These are phyloP conservation scores for Asclepias syriaca DNA, from an alignment of 257 asterid genomes.

Conservation along the genomic window DNA sequence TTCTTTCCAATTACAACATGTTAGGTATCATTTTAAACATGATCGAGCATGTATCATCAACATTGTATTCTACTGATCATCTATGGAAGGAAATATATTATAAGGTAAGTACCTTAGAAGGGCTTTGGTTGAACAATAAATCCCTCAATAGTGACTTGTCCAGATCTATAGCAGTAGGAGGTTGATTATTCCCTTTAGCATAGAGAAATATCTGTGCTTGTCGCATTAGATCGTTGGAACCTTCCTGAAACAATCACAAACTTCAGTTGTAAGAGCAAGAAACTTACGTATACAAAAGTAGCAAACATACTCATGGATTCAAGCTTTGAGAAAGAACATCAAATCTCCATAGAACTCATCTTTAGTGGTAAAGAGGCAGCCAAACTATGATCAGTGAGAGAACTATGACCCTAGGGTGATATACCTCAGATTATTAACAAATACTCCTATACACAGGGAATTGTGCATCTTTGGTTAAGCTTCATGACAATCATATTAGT, in stretches of 20 bases:
- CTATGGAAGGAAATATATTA: neutral
- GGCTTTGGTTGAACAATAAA: constrained; percentile 86
- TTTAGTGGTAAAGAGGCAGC: neutral
- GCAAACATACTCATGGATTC: neutral
- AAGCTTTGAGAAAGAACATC: neutral
- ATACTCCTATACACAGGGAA: neutral
- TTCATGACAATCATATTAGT: neutral
- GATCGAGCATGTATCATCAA: neutral
- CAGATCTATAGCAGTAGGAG: constrained; percentile 90
- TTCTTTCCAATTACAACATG: neutral
- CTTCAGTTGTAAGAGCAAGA: constrained; percentile 6
- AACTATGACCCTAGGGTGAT: neutral
- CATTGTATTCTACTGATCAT: neutral
- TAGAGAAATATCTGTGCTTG: constrained; percentile 75
- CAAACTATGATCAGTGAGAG: neutral
- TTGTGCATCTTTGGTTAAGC: neutral
- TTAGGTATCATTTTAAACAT: neutral
- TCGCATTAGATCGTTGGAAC: constrained; percentile 75
- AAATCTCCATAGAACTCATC: neutral
- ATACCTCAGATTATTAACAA: neutral
- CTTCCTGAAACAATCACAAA: constrained; percentile 48
- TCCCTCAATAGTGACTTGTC: constrained; percentile 76
- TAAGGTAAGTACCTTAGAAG: constrained; percentile 59
- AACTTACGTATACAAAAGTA: neutral
- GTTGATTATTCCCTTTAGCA: constrained; percentile 71